Base-by-base conservation (phyloP, 148 eudicot genomes). In the Salicornia ramosissima region DNA sequence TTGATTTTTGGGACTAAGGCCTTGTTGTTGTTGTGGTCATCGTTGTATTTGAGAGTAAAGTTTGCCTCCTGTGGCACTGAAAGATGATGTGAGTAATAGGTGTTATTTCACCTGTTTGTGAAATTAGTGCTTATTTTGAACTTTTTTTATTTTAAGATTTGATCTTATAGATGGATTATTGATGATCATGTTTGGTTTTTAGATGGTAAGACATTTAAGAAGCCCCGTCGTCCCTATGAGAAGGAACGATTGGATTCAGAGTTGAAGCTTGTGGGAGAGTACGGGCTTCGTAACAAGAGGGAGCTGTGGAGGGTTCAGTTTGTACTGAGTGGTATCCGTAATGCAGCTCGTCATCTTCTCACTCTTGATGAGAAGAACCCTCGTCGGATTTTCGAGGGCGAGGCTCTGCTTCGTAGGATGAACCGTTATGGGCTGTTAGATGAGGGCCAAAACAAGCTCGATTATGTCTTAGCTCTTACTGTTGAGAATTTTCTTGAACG, bases 181-280 rank as follows among this genome's bases (percentile, higher is more conserved):
- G 36, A 61, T 34, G 3, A 0, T 1, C 10, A 26, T 58, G 6
- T 18, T 34, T 31, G 30, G 2, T n/a, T n/a, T 12, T 30, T 71
- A 83, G 90, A 83, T 75, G 90, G 85, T 28, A 86, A 81, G 81
- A 86, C 90, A 6, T 86, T 86, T 45, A 86, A 86, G 84, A 86
- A 83, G 76, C 90, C 90, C 19, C 87, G 90, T 2, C 83, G 90
- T 22, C 90, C 90, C 2, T 86, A 83, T 52, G 90, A 86, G 78
- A 86, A 86, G 82, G 90, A 86, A 70, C 83, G 87, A 6, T 69
- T 86, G 69, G 90, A 86, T 75, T 83, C 85, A 22, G 90, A 86
- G 76, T 73, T 86, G 80, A 86, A 83, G 79, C 87, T 86, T 5
- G 90, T 86, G 4, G 90, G 90, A 75, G 87, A 86, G 59, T 86